These are phyloP conservation scores for Tricladium varicosporioides DNA, from an alignment of 2,329 filamentous ascomycete genomes.

Conservation along the genomic window DNA sequence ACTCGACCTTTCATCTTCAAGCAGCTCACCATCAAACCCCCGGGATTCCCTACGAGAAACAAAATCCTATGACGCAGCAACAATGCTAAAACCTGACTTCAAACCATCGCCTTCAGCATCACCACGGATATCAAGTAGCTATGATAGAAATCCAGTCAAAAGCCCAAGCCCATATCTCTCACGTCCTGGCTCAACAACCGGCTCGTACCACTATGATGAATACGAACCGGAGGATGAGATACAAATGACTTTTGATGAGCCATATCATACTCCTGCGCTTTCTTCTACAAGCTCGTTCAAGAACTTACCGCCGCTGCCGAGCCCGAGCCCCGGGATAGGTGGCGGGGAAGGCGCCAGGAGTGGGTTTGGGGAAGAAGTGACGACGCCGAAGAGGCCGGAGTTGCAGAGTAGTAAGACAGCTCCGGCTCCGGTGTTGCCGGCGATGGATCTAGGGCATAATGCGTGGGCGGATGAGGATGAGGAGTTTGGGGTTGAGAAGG, in stretches of 20 bases:
- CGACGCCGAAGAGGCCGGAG: conserved; percentile 36
- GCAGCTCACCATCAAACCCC: conserved; percentile 12
- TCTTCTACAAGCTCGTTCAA: conserved; percentile 18
- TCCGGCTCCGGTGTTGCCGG: conserved; percentile 45
- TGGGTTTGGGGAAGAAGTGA: conserved; percentile 10
- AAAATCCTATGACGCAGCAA: conserved; percentile 45
- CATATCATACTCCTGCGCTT: conserved; percentile 45
- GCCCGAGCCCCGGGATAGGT: not conserved
- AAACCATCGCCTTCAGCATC: conserved; percentile 13
- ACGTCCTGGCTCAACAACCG: too few relatives aligned
- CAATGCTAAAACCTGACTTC: conserved; percentile 25
- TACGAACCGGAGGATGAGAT: conserved; percentile 47
- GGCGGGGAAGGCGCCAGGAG: too few relatives aligned
- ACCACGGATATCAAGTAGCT: conserved; percentile 9
- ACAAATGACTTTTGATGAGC: conserved; percentile 71
- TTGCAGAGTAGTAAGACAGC: conserved; percentile 46
- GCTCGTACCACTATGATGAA: conserved; percentile 6
- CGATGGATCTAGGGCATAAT: conserved; percentile 43
- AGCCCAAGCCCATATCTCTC: too few relatives aligned
- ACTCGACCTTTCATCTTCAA: conserved; percentile 50
- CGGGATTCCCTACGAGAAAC: conserved; percentile 41
- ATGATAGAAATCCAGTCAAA: conserved; percentile 1
- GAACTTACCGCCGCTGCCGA: conserved; percentile 11
- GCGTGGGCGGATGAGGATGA: conserved; percentile 72
- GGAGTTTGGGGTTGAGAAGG: conserved; percentile 69